Base-by-base conservation (phyloP, 176 grass and related monocot species). In the Luzula sylvatica region DNA sequence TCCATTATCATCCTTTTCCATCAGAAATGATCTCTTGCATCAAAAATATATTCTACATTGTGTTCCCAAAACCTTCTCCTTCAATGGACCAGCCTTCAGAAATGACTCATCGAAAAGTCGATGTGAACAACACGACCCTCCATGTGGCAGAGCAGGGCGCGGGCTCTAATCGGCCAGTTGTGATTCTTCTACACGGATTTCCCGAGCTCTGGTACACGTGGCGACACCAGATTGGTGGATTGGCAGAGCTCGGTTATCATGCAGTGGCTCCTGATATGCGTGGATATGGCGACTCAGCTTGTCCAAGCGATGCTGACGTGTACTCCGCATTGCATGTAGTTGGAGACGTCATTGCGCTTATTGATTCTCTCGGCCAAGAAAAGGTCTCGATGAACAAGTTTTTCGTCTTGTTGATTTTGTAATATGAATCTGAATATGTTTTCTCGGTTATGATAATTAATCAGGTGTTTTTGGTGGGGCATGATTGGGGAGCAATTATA, bases 401-500 rank as follows among this genome's bases (percentile, higher is more conserved):
- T n/a, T n/a, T n/a, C n/a, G n/a, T n/a, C n/a, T n/a, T n/a, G n/a
- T n/a, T n/a, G n/a, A n/a, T n/a, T n/a, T n/a, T n/a, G n/a, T n/a
- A n/a, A n/a, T n/a, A n/a, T n/a, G n/a, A n/a, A n/a, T n/a, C n/a
- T n/a, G n/a, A n/a, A n/a, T n/a, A n/a, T n/a, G n/a, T n/a, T n/a
- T n/a, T n/a, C n/a, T n/a, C n/a, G n/a, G n/a, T n/a, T n/a, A n/a
- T n/a, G n/a, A n/a, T 42, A 41, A 53, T 52, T 60, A 12, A 26
- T 57, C 42, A 26, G 46, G 68, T 82, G 11, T 76, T 87, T 51
- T 78, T 87, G 41, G 83, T 55, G 24, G 82, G 61, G 15, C 82
- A 87, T 59, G 72, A 87, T 50, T 81, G 82, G 76, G 82, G 82
- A 41, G 77, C 82, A 9, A 29, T 77, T 39, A 73, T 5, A 0